Evolutionary conservation across 192 early-diverging fungal genomes (phyloP).

Genomic region (Spinellus fusiger): DNA sequence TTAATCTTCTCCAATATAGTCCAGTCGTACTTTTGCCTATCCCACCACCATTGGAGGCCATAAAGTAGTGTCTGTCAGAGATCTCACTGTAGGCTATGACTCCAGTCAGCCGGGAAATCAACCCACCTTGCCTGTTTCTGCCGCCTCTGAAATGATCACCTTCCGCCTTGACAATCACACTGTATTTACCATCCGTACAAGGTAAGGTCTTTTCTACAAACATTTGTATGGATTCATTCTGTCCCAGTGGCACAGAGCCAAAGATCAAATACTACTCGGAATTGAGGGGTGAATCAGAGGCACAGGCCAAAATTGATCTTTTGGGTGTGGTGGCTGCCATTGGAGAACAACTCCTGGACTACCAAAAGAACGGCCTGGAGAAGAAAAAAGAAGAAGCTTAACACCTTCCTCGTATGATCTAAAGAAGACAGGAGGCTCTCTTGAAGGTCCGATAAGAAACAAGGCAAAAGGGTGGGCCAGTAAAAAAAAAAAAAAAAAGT

Average conservation of each 20-base stretch:
- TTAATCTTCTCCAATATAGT: slow-evolving; percentile 8
- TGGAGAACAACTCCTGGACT: slow-evolving; percentile 44
- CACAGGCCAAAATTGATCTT: slow-evolving; percentile 45
- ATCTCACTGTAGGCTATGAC: slow-evolving; percentile 87
- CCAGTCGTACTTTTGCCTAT: slow-evolving; percentile 53
- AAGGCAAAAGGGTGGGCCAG: too few relatives aligned
- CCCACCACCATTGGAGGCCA: slow-evolving; percentile 64
- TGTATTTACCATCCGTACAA: slow-evolving; percentile 61
- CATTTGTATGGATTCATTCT: slow-evolving; percentile 20
- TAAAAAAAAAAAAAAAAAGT: background rate
- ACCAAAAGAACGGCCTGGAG: slow-evolving; percentile 43
- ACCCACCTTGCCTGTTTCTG: slow-evolving; percentile 69
- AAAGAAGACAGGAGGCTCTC: too few relatives aligned
- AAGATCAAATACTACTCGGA: slow-evolving; percentile 88
- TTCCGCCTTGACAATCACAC: slow-evolving; percentile 68
- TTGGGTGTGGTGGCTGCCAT: slow-evolving; percentile 45
- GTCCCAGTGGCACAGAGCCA: slow-evolving; percentile 77
- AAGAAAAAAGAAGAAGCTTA: slow-evolving; percentile 25
- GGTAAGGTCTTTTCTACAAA: slow-evolving; percentile 9
- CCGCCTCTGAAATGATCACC: slow-evolving; percentile 86
- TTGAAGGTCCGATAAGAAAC: background rate
- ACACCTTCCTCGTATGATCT: too few relatives aligned
- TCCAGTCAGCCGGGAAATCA: slow-evolving; percentile 52
- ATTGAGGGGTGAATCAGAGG: slow-evolving; percentile 43
- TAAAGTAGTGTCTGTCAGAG: slow-evolving; percentile 68